Evolutionary conservation across 2,329 filamentous ascomycete genomes (phyloP), one percentile per base, ranked within the genome.

Genomic region (Botryotinia convoluta): DNA sequence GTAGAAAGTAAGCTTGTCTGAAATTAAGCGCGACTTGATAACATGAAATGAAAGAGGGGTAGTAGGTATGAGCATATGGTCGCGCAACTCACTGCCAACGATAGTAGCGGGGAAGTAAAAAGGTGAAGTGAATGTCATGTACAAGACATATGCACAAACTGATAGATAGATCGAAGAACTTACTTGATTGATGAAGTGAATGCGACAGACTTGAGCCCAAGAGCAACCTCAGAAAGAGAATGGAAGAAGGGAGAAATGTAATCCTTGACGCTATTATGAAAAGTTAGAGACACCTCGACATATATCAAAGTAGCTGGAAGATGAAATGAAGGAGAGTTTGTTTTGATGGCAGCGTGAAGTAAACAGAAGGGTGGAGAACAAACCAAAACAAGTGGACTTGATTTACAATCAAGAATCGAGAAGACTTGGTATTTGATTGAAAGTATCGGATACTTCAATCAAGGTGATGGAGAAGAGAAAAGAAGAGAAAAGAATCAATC

Each of bases 371-470:
- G 10, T 29, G 26, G 14, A n/a, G 22, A 2, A 29, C 10, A 4
- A 29, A 29, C 4, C 32, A 20, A 29, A 54, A 20, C 4, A 39
- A 54, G 1, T 8, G 10, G 22, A 54, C 5, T 51, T 68, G 35
- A 68, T 45, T 54, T 68, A 54, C 64, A 42, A 39, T 67, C 64
- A 54, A 67, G 45, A 54, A 67, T 37, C 5, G 26, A 29, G 16
- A 54, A 29, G 22, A 54, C 37, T 18, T 22, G 32, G 14, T 37
- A 29, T 39, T 29, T 22, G 32, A 67, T 67, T 39, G 45, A 67
- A 39, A 54, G 63, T 54, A 39, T 67, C 63, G 26, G 20, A 42
- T 29, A 54, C 45, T 54, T 54, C 45, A 29, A 67, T 26, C 64
- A 54, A 39, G 7, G 35, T 54, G 12, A 22, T 16, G 9, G 35